Conservation (phyloP, 2,329 filamentous ascomycete species). For the Aspergillus unguis region DNA sequence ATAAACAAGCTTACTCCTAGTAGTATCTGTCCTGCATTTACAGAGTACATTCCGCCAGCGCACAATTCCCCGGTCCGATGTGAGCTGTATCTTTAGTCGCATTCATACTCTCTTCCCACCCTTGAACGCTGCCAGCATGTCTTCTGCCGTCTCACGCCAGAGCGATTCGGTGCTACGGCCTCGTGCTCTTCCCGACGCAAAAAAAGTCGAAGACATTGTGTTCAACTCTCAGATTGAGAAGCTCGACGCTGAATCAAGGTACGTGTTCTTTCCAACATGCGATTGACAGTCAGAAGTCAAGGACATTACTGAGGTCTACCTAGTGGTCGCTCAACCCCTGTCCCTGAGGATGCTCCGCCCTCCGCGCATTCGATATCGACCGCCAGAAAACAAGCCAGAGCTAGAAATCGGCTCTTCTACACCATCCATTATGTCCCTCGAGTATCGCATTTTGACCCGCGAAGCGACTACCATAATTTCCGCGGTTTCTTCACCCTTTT, state of each 20-base stretch:
- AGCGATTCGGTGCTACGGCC: conserved; percentile 32
- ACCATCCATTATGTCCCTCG: conserved; percentile 87
- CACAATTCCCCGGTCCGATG: conserved; percentile 3
- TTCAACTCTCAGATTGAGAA: conserved; percentile 27
- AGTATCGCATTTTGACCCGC: conserved; percentile 92
- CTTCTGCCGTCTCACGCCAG: conserved; percentile 25
- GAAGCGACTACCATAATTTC: conserved; percentile 89
- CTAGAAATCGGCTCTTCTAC: conserved; percentile 81
- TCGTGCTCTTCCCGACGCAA: conserved; percentile 29
- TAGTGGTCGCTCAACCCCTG: conserved; percentile 77
- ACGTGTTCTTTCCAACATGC: background rate
- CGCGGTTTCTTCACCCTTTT: conserved; percentile 97
- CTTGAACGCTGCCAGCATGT: conserved; percentile 26
- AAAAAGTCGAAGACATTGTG: conserved; percentile 27
- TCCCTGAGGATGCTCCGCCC: conserved; percentile 87
- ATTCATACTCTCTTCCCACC: background rate
- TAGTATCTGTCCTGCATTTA: background rate
- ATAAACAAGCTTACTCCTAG: conserved; percentile 6
- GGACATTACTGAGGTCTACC: background rate
- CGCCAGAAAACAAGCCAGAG: conserved; percentile 77
- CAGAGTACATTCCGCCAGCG: background rate
- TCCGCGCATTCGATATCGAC: conserved; percentile 82
- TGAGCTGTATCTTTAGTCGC: conserved; percentile 2
- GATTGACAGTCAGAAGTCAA: background rate
- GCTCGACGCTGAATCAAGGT: conserved; percentile 38